Percentiles rank a stretch among this genome's conserved stretches.
Conservation (phyloP, 495 filamentous ascomycete species). For the Friedmanniomyces simplex region DNA sequence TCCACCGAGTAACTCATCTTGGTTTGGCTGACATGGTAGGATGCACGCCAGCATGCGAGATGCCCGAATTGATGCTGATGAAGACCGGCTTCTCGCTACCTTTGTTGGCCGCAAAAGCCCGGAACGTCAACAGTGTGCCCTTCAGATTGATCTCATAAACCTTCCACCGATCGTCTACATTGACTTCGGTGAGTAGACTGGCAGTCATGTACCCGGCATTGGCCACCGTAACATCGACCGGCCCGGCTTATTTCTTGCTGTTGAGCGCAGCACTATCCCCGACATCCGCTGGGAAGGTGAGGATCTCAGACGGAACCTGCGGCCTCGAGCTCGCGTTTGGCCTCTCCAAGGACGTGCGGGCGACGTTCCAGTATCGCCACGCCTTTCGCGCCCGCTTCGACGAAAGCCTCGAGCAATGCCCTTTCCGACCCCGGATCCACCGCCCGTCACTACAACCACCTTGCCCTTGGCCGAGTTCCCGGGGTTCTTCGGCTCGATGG, state of each 20-base stretch:
- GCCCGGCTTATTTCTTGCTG: not conserved
- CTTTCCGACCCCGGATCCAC: constrained; percentile 2
- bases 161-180: not conserved
- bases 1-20: too few species aligned
- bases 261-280: not conserved
- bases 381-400: constrained; percentile 9
- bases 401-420: constrained; percentile 9
- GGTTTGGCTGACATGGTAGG: not conserved
- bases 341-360: constrained; percentile 2
- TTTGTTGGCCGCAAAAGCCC: not conserved
- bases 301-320: not conserved
- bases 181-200: not conserved
- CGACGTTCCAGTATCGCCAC: constrained; percentile 13
- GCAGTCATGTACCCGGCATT: not conserved
- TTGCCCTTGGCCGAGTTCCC: constrained; percentile 2
- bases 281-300: constrained; percentile 4
- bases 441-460: constrained; percentile 12
- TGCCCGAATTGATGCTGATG: not conserved
- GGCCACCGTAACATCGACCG: constrained; percentile 2
- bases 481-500: constrained; percentile 10
- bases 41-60: not conserved
- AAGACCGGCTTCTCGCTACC: not conserved
- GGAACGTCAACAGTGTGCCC: constrained; percentile 1
- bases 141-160: constrained; percentile 2
- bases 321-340: constrained; percentile 4